Percentiles rank a stretch among this genome's conserved stretches.
Conservation (phyloP, 176 grass and related monocot species). For the Guadua angustifolia region DNA sequence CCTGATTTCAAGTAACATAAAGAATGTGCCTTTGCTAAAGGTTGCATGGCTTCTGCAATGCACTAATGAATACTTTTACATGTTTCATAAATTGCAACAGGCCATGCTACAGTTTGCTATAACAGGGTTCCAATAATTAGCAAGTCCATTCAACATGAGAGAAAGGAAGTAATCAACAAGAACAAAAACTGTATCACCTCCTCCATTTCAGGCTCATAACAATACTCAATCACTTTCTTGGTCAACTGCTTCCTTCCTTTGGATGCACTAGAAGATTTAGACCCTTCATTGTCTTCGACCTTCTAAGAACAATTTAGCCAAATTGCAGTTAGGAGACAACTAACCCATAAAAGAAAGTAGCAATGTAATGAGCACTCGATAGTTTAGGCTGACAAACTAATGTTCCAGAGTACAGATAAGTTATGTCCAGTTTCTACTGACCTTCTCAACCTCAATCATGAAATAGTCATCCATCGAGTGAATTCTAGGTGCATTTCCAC, state of each 20-base stretch:
- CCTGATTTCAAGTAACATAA: slow-evolving; percentile 14
- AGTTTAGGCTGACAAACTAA: slow-evolving; percentile 10
- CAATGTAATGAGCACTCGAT: background rate
- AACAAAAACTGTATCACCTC: slow-evolving; percentile 66
- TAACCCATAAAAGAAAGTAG: slow-evolving; percentile 27
- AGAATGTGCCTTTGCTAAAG: background rate
- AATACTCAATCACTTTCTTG: slow-evolving; percentile 96
- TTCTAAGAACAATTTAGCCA: slow-evolving; percentile 53
- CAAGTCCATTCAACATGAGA: background rate
- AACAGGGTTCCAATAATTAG: slow-evolving; percentile 7
- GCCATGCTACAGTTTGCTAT: background rate
- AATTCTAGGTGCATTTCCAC: slow-evolving; percentile 89
- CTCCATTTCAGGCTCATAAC: slow-evolving; percentile 98
- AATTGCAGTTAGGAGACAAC: slow-evolving; percentile 16
- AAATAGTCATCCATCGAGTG: slow-evolving; percentile 99
- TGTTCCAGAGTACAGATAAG: background rate
- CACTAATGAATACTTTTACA: slow-evolving; percentile 9
- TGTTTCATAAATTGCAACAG: slow-evolving; percentile 12
- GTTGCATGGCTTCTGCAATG: background rate
- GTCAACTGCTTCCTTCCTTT: slow-evolving; percentile 83
- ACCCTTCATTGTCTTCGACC: slow-evolving; percentile 65
- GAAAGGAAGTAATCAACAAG: slow-evolving; percentile 24
- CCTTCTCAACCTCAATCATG: slow-evolving; percentile 99
- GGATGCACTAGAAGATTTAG: slow-evolving; percentile 65
- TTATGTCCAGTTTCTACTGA: slow-evolving; percentile 33